A percentile compares a stretch with the other conserved stretches of the same genome.
These are phyloP conservation scores for Colletotrichum sp. DNA, from an alignment of 2,329 filamentous ascomycete species.

Conservation along the genomic window DNA sequence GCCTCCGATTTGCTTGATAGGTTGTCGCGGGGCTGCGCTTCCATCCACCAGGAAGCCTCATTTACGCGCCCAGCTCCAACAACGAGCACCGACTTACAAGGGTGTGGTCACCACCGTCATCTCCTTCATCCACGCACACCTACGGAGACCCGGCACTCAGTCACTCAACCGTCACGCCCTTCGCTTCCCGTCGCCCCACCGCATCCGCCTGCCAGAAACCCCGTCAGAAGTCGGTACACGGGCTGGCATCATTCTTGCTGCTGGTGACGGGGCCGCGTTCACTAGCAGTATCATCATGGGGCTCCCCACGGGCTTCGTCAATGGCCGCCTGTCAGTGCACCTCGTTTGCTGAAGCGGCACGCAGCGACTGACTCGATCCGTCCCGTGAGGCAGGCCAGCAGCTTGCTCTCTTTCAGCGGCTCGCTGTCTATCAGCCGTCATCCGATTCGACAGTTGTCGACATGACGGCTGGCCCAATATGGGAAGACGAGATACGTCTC, in stretches of 20 bases:
- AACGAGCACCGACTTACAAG: conserved; percentile 38
- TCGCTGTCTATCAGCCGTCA: not conserved
- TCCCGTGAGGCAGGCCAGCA: conserved; percentile 4
- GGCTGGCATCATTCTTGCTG: not conserved
- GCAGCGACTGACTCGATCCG: conserved; percentile 6
- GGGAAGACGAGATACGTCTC: not conserved
- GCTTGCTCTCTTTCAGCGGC: not conserved
- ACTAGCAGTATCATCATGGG: not conserved
- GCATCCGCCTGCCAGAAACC: not conserved
- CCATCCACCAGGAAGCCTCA: conserved; percentile 52
- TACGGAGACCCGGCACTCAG: not conserved
- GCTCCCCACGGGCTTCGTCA: not conserved
- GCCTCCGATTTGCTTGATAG: conserved; percentile 53
- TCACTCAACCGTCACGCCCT: not conserved
- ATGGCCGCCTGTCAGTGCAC: not conserved
- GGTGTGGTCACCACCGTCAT: conserved; percentile 32
- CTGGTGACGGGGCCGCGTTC: not conserved
- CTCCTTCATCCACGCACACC: conserved; percentile 15
- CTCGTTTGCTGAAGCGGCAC: not conserved
- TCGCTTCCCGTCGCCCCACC: conserved; percentile 42
- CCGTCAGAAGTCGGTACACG: conserved; percentile 8
- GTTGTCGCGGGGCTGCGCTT: conserved; percentile 42
- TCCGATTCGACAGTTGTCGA: conserved; percentile 1
- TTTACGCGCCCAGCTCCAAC: conserved; percentile 54
- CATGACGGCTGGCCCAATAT: not conserved